These are phyloP conservation scores for Calonectria naviculata DNA, from an alignment of 2,329 filamentous ascomycete species.

Conservation along the genomic window DNA sequence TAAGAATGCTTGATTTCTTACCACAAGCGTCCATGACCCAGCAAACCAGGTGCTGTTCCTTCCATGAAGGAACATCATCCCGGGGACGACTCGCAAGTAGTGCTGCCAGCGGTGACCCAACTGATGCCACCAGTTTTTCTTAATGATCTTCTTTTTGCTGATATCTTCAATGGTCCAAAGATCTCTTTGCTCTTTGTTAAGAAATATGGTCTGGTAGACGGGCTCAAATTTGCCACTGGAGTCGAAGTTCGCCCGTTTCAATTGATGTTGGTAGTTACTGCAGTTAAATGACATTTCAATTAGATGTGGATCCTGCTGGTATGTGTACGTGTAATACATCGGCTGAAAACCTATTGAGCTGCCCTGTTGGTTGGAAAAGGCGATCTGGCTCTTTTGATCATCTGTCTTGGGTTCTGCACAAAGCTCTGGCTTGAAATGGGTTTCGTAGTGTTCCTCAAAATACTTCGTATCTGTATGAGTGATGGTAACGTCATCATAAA, in stretches of 20 bases:
- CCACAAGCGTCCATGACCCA: slow-evolving; percentile 75
- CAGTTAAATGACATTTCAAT: slow-evolving; percentile 81
- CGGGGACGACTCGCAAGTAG: slow-evolving; percentile 73
- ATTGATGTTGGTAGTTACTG: slow-evolving; percentile 80
- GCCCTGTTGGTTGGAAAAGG: slow-evolving; percentile 56
- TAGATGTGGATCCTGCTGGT: slow-evolving; percentile 64
- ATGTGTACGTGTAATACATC: slow-evolving; percentile 75
- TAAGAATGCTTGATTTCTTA: slow-evolving; percentile 46
- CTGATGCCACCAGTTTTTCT: slow-evolving; percentile 76
- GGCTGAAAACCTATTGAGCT: slow-evolving; percentile 68
- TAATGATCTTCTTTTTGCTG: slow-evolving; percentile 68
- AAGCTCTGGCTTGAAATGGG: slow-evolving; percentile 62
- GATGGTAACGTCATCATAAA: slow-evolving; percentile 77
- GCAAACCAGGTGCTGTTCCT: slow-evolving; percentile 72
- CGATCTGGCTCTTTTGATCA: slow-evolving; percentile 51
- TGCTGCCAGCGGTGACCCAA: slow-evolving; percentile 73
- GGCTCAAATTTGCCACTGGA: slow-evolving; percentile 58
- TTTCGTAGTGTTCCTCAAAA: slow-evolving; percentile 77
- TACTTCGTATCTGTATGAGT: slow-evolving; percentile 75
- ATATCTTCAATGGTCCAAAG: slow-evolving; percentile 72
- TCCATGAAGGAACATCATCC: slow-evolving; percentile 79
- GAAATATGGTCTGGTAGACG: slow-evolving; percentile 77
- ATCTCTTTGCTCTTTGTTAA: slow-evolving; percentile 66
- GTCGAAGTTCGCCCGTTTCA: slow-evolving; percentile 55
- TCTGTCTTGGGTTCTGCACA: slow-evolving; percentile 59